Conservation (phyloP, 208 protist species). For the Willaertia magna region DNA sequence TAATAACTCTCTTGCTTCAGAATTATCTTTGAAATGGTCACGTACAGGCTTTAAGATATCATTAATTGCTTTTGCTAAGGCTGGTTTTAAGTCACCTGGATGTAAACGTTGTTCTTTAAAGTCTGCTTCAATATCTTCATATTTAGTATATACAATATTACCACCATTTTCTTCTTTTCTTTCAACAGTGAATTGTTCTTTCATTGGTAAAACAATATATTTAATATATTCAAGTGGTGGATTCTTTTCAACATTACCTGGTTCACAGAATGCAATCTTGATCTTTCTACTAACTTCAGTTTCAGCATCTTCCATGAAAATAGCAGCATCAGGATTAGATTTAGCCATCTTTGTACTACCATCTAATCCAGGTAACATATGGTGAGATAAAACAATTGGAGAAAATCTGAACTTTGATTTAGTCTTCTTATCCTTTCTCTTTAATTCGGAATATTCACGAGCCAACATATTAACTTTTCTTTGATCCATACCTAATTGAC, state of each 20-base stretch:
- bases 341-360: slow-evolving; percentile 97
- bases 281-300: slow-evolving; percentile 91
- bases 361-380: slow-evolving; percentile 90
- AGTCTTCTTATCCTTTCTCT: slow-evolving; percentile 43
- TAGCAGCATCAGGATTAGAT: slow-evolving; percentile 91
- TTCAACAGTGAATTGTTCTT: slow-evolving; percentile 38
- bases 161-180: slow-evolving; percentile 52
- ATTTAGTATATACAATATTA: slow-evolving; percentile 55
- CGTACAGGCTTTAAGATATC: slow-evolving; percentile 78
- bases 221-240: slow-evolving; percentile 86
- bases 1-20: slow-evolving; percentile 61
- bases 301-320: slow-evolving; percentile 96
- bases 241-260: slow-evolving; percentile 63
- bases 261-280: slow-evolving; percentile 69
- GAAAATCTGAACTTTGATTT: slow-evolving; percentile 54
- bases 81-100: slow-evolving; percentile 56
- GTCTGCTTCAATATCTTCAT: slow-evolving; percentile 42
- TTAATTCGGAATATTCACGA: slow-evolving; percentile 90
- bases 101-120: slow-evolving; percentile 23
- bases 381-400: slow-evolving; percentile 93
- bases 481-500: slow-evolving; percentile 98
- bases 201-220: slow-evolving; percentile 65
- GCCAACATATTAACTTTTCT: slow-evolving; percentile 99
- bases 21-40: slow-evolving; percentile 69
- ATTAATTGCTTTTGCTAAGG: slow-evolving; percentile 67